phyloP scores from a whole-genome alignment of 768 basidiomycete genomes.

The Albatrellus ellisii region DNA sequence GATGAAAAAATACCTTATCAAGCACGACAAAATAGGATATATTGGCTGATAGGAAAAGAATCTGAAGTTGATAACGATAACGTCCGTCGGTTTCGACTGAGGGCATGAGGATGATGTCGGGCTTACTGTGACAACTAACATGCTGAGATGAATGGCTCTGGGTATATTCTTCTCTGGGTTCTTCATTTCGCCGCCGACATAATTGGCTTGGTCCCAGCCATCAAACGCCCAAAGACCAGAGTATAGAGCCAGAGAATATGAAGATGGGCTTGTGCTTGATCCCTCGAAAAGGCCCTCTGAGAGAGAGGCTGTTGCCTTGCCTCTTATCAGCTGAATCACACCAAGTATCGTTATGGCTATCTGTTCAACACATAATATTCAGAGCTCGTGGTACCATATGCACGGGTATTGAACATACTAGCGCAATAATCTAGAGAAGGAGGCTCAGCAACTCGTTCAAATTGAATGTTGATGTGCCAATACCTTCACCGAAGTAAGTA shows the following conservation, averaged over 20 bases:
- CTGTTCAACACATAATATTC: slow-evolving; percentile 26
- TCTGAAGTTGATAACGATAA: slow-evolving; percentile 23
- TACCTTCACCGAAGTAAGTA: slow-evolving; percentile 86
- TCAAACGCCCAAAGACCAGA: slow-evolving; percentile 94
- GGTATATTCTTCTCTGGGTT: slow-evolving; percentile 81
- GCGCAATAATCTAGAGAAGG: slow-evolving; percentile 42
- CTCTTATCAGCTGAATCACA: slow-evolving; percentile 59
- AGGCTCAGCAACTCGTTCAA: background rate
- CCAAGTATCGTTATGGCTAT: slow-evolving; percentile 68
- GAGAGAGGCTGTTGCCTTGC: slow-evolving; percentile 57
- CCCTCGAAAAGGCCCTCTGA: slow-evolving; percentile 54
- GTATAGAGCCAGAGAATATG: slow-evolving; percentile 89
- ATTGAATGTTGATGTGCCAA: background rate
- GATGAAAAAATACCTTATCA: slow-evolving; percentile 41
- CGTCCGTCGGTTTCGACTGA: slow-evolving; percentile 4
- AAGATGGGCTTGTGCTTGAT: slow-evolving; percentile 66
- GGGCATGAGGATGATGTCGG: slow-evolving; percentile 6
- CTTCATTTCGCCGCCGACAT: slow-evolving; percentile 80
- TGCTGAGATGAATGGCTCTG: slow-evolving; percentile 80
- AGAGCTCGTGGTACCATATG: background rate
- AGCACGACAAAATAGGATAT: slow-evolving; percentile 88
- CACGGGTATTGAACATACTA: slow-evolving; percentile 31
- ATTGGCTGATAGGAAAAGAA: slow-evolving; percentile 73
- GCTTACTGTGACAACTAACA: slow-evolving; percentile 69
- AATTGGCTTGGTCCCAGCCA: slow-evolving; percentile 93